Conservation (phyloP, 495 filamentous ascomycete genomes). For the Jackrogersella multiformis region DNA sequence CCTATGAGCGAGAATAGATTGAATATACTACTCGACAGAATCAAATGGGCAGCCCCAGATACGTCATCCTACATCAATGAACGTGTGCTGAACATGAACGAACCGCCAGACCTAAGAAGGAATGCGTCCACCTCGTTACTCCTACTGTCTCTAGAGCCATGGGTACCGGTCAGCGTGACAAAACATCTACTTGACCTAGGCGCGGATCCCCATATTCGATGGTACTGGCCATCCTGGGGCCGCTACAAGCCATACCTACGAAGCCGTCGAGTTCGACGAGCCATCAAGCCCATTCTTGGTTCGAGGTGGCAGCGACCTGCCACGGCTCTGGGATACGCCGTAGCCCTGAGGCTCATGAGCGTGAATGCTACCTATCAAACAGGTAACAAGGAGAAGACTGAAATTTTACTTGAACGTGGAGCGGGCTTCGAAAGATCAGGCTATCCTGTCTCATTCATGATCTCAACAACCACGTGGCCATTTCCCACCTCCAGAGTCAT, state of each 20-base stretch:
- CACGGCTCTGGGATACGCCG: not conserved
- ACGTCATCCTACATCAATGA: not conserved
- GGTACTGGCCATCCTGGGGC: not conserved
- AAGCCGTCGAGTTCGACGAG: not conserved
- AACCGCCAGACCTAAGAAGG: not conserved
- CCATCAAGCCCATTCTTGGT: not conserved
- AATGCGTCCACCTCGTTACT: not conserved
- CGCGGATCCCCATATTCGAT: not conserved
- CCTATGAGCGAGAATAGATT: no score
- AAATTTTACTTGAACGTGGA: not conserved
- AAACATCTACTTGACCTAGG: not conserved
- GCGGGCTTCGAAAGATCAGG: not conserved
- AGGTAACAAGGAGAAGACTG: not conserved
- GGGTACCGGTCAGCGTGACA: not conserved
- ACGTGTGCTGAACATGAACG: not conserved
- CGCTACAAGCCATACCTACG: not conserved
- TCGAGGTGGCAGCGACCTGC: not conserved
- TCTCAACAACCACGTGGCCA: not conserved
- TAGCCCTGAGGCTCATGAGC: not conserved
- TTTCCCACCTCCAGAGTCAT: not conserved
- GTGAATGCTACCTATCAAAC: not conserved
- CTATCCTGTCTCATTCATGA: not conserved
- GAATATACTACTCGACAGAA: no score
- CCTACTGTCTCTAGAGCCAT: not conserved
- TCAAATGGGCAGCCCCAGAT: no score